Base-by-base conservation (phyloP, 192 early-diverging fungal species). In the Backusella tarrabulga region DNA sequence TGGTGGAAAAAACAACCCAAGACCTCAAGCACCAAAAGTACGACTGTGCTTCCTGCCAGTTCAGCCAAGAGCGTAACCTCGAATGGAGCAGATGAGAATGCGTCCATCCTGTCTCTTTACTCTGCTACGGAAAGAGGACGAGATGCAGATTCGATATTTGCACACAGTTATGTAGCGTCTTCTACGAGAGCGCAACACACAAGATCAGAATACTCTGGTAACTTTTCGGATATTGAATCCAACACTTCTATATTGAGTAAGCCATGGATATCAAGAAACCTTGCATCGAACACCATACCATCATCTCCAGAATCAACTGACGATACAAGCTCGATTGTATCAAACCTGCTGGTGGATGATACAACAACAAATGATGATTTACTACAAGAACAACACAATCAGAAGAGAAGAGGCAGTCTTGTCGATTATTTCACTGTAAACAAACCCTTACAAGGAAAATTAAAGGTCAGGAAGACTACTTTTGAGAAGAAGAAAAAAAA, bases 141-240 rank as follows among this genome's bases (percentile, higher is more conserved):
- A 17, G 36, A 66, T 40, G 23, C 73, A 38, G 17, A 66, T 66
- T 36, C 40, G 34, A 26, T 21, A 14, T 41, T 66, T 74, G 17
- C 50, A 17, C 29, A 50, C 32, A 42, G 35, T 8, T 34, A 75
- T 29, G 32, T 41, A 9, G 29, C 35, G 6, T 63, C 74, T 12
- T 75, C 74, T 0, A 41, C 67, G 1, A 19, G 41, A 32, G 74
- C 44, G 11, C 74, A 75, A 3, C 60, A 41, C 29, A 34, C 74
- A 17, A n/a, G 63, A 21, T 75, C 74, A n/a, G 74, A 75, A 34
- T 41, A 66, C 17, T 75, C 74, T 32, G 41, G 66, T 52, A 66
- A 40, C 14, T 29, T 74, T 63, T 75, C 74, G 12, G 74, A 67
- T 67, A 66, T 75, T n/a, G 74, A 75, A 26, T 68, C 74, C 6